Base-by-base conservation (phyloP, 2,329 filamentous ascomycete species). In the Stromatinia cepivora region DNA sequence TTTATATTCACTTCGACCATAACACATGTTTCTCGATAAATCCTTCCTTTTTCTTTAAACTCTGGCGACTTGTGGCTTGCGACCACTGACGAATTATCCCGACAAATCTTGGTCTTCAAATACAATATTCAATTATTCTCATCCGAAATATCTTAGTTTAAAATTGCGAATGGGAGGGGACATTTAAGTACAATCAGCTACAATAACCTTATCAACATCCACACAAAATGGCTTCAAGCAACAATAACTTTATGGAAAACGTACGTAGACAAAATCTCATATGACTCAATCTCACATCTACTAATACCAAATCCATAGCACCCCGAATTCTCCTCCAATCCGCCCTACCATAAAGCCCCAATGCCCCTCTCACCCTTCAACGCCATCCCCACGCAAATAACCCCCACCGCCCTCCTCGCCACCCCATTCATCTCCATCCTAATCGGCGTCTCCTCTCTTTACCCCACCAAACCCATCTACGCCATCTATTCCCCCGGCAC, bases 361-460 rank as follows among this genome's bases (percentile, higher is more conserved):
- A n/a, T n/a, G 3, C 20, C 28, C 1, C 28, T 10, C 58, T 17
- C 42, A 15, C 58, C 45, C 20, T 48, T 62, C 58, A 45, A 62
- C 10, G 7, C 20, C 11, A 62, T 48, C 42, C 28, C 20, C 2
- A 62, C 13, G 3, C 20, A 31, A 6, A 10, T 62, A 17, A 48
- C 58, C 6, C 3, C 42, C 6, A 17, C 28, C 6, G 58, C 58
- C 8, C 42, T 25, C 28, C 42, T 62, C 20, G 20, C 58, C 28
- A n/a, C 48, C 11, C 58, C 58, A 10, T 36, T 48, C 20, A 48
- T 62, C 28, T 62, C 58, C 20, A 62, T 62, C 13, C 20, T 62
- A 11, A 10, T 62, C 20, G 58, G 58, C 1, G 28, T 62, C 20
- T 50, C 59, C 31, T 48, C 59, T 20, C 28, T n/a, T 0, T 22